Evolutionary conservation across 257 asterid species (phyloP).

Genomic region (Eucommia ulmoides): DNA sequence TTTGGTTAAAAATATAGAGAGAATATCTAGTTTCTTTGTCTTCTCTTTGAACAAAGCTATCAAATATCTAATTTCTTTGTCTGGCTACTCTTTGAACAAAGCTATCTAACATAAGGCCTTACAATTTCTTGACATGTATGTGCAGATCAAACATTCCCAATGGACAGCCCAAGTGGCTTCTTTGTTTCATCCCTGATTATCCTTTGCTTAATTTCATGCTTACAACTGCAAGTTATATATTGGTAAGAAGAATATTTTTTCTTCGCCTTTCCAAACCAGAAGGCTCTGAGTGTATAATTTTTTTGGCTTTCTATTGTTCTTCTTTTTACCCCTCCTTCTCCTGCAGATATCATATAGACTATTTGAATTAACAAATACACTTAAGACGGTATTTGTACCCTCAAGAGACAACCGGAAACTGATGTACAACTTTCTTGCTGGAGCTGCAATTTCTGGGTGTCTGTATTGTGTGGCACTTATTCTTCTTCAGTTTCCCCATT

Average conservation of each 20-base stretch:
- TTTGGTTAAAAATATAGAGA: neutral
- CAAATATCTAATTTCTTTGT: neutral
- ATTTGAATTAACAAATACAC: conserved; percentile 83
- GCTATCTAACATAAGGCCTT: conserved; percentile 1
- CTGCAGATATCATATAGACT: conserved; percentile 71
- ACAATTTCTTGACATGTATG: neutral
- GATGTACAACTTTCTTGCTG: conserved; percentile 55
- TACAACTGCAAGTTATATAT: conserved; percentile 62
- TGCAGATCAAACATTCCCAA: conserved; percentile 77
- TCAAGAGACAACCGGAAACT: conserved; percentile 59
- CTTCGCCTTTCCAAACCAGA: neutral
- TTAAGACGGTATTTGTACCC: conserved; percentile 73
- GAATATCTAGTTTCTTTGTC: neutral
- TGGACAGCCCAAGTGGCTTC: conserved; percentile 99
- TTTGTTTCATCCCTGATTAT: conserved; percentile 76
- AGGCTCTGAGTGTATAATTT: neutral
- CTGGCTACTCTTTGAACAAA: neutral
- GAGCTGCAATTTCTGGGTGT: conserved; percentile 35
- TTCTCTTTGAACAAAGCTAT: no score
- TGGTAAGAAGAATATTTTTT: conserved; percentile 37
- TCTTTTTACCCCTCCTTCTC: conserved; percentile 2
- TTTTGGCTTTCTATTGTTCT: neutral
- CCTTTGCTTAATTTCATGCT: conserved; percentile 96
- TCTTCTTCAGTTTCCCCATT: conserved; percentile 61
- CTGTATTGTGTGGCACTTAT: conserved; percentile 49